Evolutionary conservation across 2,329 filamentous ascomycete genomes (phyloP), one percentile per base, ranked within the genome.

Genomic region (Hypoxylon sp.): DNA sequence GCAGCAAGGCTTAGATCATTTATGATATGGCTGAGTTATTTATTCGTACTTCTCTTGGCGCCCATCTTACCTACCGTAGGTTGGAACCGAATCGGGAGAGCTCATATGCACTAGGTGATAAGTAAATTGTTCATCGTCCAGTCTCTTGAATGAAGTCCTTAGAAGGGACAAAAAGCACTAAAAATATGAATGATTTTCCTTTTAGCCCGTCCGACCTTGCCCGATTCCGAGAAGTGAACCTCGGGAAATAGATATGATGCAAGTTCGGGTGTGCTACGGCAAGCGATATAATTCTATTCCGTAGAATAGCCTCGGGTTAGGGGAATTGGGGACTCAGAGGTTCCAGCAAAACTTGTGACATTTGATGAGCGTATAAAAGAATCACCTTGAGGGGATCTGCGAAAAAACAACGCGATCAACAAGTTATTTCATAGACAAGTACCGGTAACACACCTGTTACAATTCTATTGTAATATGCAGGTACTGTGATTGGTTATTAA

Each of bases 141-240:
- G 25, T 53, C 17, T n/a, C 50, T 61, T 32, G 41, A 32, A 38
- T 10, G 3, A 13, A 13, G 1, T 28, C 5, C 13, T 41, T 34
- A 14, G 63, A 58, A 43, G 49, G 49, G 48, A 23, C 19, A 61
- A 32, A 63, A 63, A 41, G 5, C 5, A 34, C 11, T 56, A 57
- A 56, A 56, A 66, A 46, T 13, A 52, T 30, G 49, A 57, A 57
- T 50, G 17, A 19, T 55, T 45, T 55, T 53, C 52, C 52, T 63
- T 67, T 67, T 63, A 69, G 43, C 61, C 66, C 63, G 52, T 53
- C 70, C 70, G 68, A 55, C 50, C 70, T 61, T 67, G 68, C 68
- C 70, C 70, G 70, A 70, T 67, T 60, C 60, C 65, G 64, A 66
- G 23, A 45, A 23, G 17, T 48, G 60, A 62, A 65, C 68, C 68